Base-by-base conservation (phyloP, 176 grass and related monocot species). In the Zizania latifolia region DNA sequence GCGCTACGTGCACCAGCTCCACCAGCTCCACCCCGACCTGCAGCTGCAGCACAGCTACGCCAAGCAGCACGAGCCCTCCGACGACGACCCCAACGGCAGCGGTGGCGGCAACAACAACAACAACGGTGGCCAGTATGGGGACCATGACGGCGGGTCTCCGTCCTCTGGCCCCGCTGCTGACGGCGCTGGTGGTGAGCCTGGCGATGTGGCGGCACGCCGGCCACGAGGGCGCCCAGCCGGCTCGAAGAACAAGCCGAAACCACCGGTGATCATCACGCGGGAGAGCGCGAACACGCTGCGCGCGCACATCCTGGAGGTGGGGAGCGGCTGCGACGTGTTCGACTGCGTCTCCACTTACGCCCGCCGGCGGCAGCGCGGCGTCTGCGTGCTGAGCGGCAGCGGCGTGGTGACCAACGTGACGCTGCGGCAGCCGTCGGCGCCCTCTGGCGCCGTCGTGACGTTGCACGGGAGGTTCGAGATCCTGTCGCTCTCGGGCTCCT, bases 281-380 rank as follows among this genome's bases (percentile, higher is more conserved):
- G 95, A 99, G 89, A 99, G 95, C 74, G 95, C 95, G 33, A 99
- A 99, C 86, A 92, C 91, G 22, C 86, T 98, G 69, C 91, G 95
- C 67, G 95, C 95, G 3, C 95, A 99, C 81, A 99, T 99, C 78
- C 80, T 99, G 71, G 95, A 99, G 84, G 91, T 99, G 2, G 95
- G 84, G 0, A 86, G 86, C 51, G 95, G 95, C 62, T 99, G 86
- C 81, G 95, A 99, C 70, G 84, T 99, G 48, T 92, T 99, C 71
- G 95, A 94, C 28, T 90, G 89, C 82, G 61, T 99, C 57, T 75
- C 91, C 10, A 94, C 86, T 64, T 99, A 99, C 78, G 91, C 95
- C 2, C 89, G 82, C 66, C 88, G 91, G 48, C 71, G 95, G 33
- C 95, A 94, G 85, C 89, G 95, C 19, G 95, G 95, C 40, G 88